phyloP scores from a whole-genome alignment of 306 rosid species.

The Oemleria cerasiformis region DNA sequence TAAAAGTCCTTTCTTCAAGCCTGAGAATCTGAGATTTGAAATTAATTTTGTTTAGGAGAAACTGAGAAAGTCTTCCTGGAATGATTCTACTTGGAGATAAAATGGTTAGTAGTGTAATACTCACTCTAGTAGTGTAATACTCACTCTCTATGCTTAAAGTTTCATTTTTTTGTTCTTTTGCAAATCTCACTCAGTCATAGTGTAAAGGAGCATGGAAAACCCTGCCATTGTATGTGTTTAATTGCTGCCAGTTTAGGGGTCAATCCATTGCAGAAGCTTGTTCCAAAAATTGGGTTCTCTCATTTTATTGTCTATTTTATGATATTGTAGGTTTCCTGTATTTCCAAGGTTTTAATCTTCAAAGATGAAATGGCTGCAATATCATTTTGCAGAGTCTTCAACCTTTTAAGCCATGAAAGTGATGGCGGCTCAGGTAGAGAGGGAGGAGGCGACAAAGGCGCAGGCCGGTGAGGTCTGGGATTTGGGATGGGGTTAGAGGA shows the following conservation, averaged over 20 bases:
- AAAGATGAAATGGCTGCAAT: conserved; percentile 19
- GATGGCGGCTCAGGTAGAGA: no score
- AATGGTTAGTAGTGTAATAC: no score
- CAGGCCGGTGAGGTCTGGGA: no score
- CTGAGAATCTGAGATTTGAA: neutral
- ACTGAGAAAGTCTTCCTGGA: no score
- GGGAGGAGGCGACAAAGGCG: no score
- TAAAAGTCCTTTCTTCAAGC: conserved; percentile 18
- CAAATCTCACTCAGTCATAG: conserved; percentile 20
- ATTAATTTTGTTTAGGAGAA: no score
- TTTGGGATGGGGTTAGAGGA: no score
- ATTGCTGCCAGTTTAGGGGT: conserved; percentile 2
- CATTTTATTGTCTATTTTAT: no score
- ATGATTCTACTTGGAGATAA: no score
- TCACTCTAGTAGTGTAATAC: neutral
- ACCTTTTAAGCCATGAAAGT: conserved; percentile 26
- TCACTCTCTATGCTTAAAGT: conserved; percentile 1
- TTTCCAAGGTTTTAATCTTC: conserved; percentile 9
- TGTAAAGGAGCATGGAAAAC: conserved; percentile 8
- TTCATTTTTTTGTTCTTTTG: neutral
- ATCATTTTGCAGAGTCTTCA: conserved; percentile 9
- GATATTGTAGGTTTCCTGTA: neutral
- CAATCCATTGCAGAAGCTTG: conserved; percentile 7
- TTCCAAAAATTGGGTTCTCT: neutral
- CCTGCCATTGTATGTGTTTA: neutral